Base-by-base conservation (phyloP, 495 filamentous ascomycete species). In the Rhypophila decipiens region DNA sequence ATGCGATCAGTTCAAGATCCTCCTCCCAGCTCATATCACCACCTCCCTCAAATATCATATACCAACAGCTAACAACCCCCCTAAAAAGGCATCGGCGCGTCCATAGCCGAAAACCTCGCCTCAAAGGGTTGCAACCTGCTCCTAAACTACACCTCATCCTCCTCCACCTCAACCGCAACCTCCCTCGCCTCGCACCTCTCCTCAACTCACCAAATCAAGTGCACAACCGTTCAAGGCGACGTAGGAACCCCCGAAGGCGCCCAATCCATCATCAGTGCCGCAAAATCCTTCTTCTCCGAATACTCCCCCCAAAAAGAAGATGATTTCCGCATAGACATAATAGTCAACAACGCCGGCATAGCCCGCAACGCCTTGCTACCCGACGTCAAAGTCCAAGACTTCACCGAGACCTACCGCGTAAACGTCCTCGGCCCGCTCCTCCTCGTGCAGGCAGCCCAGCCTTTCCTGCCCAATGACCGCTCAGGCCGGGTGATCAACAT, bases 391-490 rank as follows among this genome's bases (percentile, higher is more conserved):
- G 39, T 72, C 4, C 74, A 76, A 20, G 75, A 87, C 41, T 95
- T 89, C 68, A 68, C 80, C 36, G 69, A 71, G 54, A 80, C 82
- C 44, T 95, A 91, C 69, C 74, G 73, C 31, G 76, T 94, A 64
- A 96, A 96, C 64, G 88, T 95, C 10, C 82, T 88, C 0, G 89
- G 85, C 0, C 88, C 89, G 1, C 69, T 94, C n/a, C 75, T 96
- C 0, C 74, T 95, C 22, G 78, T 84, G 20, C 83, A 90, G 64
- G 84, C 83, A 5, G 77, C 76, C 2, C 57, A 79, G 21, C 83
- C 84, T 0, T 82, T 79, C 65, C 80, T 95, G 1, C 89, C 89
- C 0, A 63, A 55, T 18, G 83, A 90, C 67, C 80, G 87, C 20
- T 79, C 77, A 19, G 88, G 88, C 11, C 82, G 89, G 46, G 83